phyloP scores from a whole-genome alignment of 1,284 basidiomycete genomes.

The Kalmanozyma brasiliensis region DNA sequence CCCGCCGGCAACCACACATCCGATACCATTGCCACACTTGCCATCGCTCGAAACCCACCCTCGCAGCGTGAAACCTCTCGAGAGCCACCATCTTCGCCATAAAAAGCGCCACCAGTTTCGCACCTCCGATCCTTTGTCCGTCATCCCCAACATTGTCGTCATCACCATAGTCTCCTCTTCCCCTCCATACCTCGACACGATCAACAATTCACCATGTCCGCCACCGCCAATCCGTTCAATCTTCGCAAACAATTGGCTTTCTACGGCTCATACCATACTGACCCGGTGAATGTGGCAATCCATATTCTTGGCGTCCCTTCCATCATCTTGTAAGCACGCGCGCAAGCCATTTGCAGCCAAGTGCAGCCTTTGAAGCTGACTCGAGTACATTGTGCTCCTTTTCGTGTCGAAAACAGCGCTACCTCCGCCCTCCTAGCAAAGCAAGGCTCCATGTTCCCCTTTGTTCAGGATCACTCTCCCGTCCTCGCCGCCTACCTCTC shows the following conservation, averaged over 20 bases:
- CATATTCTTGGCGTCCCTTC: conserved; percentile 60
- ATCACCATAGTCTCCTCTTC: no score
- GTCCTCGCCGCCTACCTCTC: conserved; percentile 41
- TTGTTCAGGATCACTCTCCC: conserved; percentile 32
- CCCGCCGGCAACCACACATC: no score
- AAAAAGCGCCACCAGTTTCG: no score
- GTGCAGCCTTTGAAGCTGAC: background rate
- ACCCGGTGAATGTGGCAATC: conserved; percentile 59
- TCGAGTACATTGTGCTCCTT: background rate
- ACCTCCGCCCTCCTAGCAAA: conserved; percentile 31
- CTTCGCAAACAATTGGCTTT: conserved; percentile 58
- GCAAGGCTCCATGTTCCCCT: conserved; percentile 40
- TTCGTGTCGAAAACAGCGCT: conserved; percentile 14
- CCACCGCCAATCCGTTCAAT: conserved; percentile 52
- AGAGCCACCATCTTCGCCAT: no score
- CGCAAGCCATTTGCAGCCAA: background rate
- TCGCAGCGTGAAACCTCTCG: no score
- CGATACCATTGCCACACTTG: no score
- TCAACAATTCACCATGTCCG: no score
- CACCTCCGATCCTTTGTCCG: no score
- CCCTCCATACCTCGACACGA: no score
- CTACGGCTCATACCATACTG: conserved; percentile 63
- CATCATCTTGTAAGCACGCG: conserved; percentile 49
- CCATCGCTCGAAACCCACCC: no score
- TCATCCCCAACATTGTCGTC: no score